Evolutionary conservation across 495 filamentous ascomycete species (phyloP).

Genomic region (Penicillium coffeae): DNA sequence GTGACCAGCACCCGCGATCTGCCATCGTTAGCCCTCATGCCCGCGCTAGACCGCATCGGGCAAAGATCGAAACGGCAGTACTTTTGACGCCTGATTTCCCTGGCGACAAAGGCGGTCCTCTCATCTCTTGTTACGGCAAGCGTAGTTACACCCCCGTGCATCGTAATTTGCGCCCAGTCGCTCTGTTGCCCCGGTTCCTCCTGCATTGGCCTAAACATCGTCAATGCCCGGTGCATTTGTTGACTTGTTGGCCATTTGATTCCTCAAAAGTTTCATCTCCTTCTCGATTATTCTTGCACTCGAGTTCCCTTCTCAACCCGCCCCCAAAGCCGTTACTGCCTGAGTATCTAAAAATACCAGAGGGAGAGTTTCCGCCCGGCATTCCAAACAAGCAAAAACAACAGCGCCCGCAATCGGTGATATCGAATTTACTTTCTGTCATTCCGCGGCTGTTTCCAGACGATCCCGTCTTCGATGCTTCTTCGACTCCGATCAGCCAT

Average conservation of each 20-base stretch:
- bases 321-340: conserved; percentile 6
- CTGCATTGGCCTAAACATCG: background rate
- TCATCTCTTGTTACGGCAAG: background rate
- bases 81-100: background rate
- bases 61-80: too few relatives aligned
- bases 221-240: background rate
- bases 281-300: background rate
- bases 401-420: conserved; percentile 14
- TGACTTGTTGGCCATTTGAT: background rate
- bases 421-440: conserved; percentile 10
- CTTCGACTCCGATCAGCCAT: conserved; percentile 20
- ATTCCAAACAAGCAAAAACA: conserved; percentile 21
- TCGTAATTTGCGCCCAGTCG: background rate
- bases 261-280: background rate
- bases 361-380: conserved; percentile 23
- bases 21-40: too few relatives aligned
- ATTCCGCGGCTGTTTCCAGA: conserved; percentile 18
- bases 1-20: too few relatives aligned
- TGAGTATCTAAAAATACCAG: conserved; percentile 27
- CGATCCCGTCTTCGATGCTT: conserved; percentile 19
- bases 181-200: background rate
- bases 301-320: conserved; percentile 10
- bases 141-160: background rate
- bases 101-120: background rate
- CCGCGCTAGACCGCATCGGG: too few relatives aligned